phyloP scores from a whole-genome alignment of 345 rosid genomes.

The Heritiera littoralis region DNA sequence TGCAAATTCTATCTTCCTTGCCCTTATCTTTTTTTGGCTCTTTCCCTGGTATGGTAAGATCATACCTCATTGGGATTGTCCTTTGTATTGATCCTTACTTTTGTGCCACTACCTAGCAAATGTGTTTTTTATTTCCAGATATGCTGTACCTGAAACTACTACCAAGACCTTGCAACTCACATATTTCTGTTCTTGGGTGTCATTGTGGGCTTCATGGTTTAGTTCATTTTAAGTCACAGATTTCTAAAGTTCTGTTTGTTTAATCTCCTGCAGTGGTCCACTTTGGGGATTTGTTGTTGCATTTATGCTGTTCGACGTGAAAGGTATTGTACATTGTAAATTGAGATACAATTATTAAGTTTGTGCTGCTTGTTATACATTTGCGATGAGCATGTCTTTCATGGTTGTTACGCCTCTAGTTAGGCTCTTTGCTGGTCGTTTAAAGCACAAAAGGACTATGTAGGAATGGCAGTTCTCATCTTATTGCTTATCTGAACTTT shows the following conservation, averaged over 20 bases:
- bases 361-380: slow-evolving; percentile 8
- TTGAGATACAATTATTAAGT: slow-evolving; percentile 12
- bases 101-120: background rate
- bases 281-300: slow-evolving; percentile 97
- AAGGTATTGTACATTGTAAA: slow-evolving; percentile 48
- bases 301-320: slow-evolving; percentile 88
- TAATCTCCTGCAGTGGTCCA: slow-evolving; percentile 63
- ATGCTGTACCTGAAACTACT: background rate
- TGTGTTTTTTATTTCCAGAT: background rate
- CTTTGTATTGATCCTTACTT: background rate
- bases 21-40: background rate
- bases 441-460: background rate
- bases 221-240: slow-evolving; percentile 4
- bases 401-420: background rate
- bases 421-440: background rate
- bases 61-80: background rate
- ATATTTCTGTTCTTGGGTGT: background rate
- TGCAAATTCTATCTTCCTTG: background rate
- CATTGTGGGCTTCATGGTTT: background rate
- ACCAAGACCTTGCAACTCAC: background rate
- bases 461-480: slow-evolving; percentile 6
- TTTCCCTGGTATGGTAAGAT: background rate
- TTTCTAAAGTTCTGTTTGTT: slow-evolving; percentile 24
- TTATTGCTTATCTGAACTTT: background rate
- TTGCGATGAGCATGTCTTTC: background rate